Percentiles rank a stretch among this genome's conserved stretches.
These are phyloP conservation scores for Boletus speciosus DNA, from an alignment of 768 basidiomycete species.

Conservation along the genomic window DNA sequence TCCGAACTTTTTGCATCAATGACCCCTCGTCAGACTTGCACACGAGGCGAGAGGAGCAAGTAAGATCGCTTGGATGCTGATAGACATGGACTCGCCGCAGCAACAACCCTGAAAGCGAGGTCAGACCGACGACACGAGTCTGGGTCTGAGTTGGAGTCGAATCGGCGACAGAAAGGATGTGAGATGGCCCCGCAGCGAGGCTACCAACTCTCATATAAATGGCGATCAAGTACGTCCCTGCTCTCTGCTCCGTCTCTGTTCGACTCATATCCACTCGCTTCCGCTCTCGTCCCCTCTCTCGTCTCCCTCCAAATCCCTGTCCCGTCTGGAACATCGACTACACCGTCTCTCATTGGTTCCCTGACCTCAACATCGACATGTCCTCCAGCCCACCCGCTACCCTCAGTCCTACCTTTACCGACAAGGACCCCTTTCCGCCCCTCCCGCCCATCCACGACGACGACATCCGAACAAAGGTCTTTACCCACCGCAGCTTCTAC, in stretches of 20 bases:
- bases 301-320: too few species aligned
- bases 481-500: conserved; percentile 71
- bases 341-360: conserved; percentile 1
- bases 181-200: not conserved
- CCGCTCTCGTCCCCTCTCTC: not conserved
- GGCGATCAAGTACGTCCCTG: not conserved
- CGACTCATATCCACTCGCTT: not conserved
- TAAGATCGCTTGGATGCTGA: not conserved
- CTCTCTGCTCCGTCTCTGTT: not conserved
- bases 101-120: too few species aligned
- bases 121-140: too few species aligned
- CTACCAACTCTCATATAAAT: not conserved
- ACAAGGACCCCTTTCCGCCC: conserved; percentile 41
- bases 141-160: not conserved
- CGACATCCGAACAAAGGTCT: conserved; percentile 52
- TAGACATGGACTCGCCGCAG: too few species aligned
- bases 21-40: not conserved
- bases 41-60: not conserved
- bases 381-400: not conserved
- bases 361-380: not conserved
- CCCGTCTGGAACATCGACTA: not conserved
- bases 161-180: conserved; percentile 1
- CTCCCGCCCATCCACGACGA: conserved; percentile 54
- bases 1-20: too few species aligned
- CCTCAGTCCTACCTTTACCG: conserved; percentile 31